Evolutionary conservation across 306 rosid genomes (phyloP).

Genomic region (Acacia crassicarpa): DNA sequence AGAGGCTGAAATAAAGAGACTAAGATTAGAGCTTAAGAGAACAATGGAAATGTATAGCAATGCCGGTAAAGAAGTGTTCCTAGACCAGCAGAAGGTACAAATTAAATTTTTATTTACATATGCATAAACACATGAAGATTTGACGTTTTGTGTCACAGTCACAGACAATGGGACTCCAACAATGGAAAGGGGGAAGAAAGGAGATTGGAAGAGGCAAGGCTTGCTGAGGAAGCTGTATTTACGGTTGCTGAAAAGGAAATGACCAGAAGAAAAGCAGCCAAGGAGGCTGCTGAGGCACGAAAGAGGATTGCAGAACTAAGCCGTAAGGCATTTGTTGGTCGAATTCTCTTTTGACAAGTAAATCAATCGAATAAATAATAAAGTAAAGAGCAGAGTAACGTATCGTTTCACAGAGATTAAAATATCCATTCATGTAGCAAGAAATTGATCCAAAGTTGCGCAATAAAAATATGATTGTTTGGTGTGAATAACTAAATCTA

Average conservation of each 20-base stretch:
- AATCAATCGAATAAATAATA: too few relatives aligned
- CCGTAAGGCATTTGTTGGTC: too few relatives aligned
- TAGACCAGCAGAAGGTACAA: conserved; percentile 56
- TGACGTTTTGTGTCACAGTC: not conserved
- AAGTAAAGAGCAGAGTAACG: not conserved
- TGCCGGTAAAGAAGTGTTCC: conserved; percentile 86
- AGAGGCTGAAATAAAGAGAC: conserved; percentile 86
- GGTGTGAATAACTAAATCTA: too few relatives aligned
- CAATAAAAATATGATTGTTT: too few relatives aligned
- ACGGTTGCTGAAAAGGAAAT: not conserved
- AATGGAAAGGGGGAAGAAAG: not conserved
- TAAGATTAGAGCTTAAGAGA: conserved; percentile 87
- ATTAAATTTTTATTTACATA: not conserved
- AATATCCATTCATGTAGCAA: too few relatives aligned
- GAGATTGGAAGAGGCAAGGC: not conserved
- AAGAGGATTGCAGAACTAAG: too few relatives aligned
- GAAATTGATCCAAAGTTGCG: too few relatives aligned
- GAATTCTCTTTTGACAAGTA: too few relatives aligned
- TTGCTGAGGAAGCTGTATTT: not conserved
- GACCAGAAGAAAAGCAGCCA: not conserved
- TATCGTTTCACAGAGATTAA: too few relatives aligned
- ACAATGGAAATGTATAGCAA: conserved; percentile 91
- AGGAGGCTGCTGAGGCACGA: not conserved
- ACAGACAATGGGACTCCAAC: not conserved
- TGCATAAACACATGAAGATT: too few relatives aligned